Evolutionary conservation across 805 yeast species (phyloP), one percentile per base, ranked within the genome.

Genomic region (Cyberlindnera veronae): DNA sequence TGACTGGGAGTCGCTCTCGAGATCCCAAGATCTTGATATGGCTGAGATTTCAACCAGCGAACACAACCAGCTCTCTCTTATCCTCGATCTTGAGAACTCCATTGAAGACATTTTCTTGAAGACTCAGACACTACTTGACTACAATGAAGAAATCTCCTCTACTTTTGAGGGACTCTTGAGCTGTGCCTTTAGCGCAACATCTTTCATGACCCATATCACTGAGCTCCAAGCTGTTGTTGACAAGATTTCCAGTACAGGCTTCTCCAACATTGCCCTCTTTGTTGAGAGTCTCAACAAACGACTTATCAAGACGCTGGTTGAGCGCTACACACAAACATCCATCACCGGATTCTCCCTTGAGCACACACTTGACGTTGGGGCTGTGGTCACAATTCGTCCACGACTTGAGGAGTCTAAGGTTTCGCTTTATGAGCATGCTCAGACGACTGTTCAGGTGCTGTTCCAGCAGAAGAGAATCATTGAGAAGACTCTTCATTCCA

Each of bases 1-100:
- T 2, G 64, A 66, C 8, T 85, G 95, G 95, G 69, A 63, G 1
- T 62, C 68, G 11, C 52, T 82, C 10, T 58, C 69, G 0, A 70
- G 69, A 43, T 76, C 77, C 1, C 60, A 68, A 28, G 84, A 79
- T 34, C 54, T 77, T 20, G 60, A 66, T 21, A 61, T 58, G 6
- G 51, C 61, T 7, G 62, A 62, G 12, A 53, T 50, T 3, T 48
- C 50, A 14, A 32, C 58, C 3, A 49, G 53, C 11, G 68, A 66
- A 26, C 63, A 63, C 13, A 53, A 63, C 6, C 60, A 63, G 23
- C 47, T 59, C 6, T 49, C 62, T 9, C 58, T 67, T 0, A 39
- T 53, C 4, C 10, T 41, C 3, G 46, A 46, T 2, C 51, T 75
- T 3, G 71, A 69, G 31, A 39, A 42, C 2, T 42, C 57, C 0